Conservation (phyloP, 2,329 filamentous ascomycete genomes). For the Cladosporium sp. region DNA sequence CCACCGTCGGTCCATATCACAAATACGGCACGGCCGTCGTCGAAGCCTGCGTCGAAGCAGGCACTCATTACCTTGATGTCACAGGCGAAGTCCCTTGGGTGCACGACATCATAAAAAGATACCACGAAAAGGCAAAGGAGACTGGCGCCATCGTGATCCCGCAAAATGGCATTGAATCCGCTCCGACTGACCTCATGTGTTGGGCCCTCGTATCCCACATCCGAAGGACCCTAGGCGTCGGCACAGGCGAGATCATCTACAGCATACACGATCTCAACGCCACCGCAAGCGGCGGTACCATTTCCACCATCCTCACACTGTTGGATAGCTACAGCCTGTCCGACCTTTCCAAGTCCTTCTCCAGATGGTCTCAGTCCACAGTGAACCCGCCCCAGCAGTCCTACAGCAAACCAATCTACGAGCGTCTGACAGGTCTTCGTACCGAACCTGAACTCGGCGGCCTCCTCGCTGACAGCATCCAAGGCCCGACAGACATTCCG, state of each 20-base stretch:
- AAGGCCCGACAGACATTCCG: constrained; percentile 49
- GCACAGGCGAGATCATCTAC: constrained; percentile 48
- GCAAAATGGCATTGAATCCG: constrained; percentile 57
- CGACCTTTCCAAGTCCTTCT: constrained; percentile 44
- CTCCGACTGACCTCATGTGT: constrained; percentile 52
- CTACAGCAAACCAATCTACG: constrained; percentile 32
- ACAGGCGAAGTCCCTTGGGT: constrained; percentile 64
- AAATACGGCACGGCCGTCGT: constrained; percentile 60
- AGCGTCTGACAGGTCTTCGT: constrained; percentile 48
- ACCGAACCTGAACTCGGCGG: constrained; percentile 51
- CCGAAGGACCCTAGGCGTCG: constrained; percentile 46
- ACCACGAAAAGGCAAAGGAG: constrained; percentile 54
- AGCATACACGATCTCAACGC: constrained; percentile 52
- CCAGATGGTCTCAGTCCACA: constrained; percentile 49
- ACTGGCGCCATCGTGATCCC: constrained; percentile 60
- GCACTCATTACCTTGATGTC: constrained; percentile 64
- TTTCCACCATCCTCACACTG: constrained; percentile 60
- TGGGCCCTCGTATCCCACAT: constrained; percentile 51
- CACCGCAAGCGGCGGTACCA: constrained; percentile 52
- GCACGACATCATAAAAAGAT: constrained; percentile 57
- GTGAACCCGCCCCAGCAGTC: constrained; percentile 32
- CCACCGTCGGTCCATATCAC: constrained; percentile 59
- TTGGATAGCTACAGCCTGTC: constrained; percentile 44
- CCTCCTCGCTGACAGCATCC: constrained; percentile 51
- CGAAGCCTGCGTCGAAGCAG: constrained; percentile 58